Conservation (phyloP, 768 basidiomycete species). For the Lentinus brumalis region DNA sequence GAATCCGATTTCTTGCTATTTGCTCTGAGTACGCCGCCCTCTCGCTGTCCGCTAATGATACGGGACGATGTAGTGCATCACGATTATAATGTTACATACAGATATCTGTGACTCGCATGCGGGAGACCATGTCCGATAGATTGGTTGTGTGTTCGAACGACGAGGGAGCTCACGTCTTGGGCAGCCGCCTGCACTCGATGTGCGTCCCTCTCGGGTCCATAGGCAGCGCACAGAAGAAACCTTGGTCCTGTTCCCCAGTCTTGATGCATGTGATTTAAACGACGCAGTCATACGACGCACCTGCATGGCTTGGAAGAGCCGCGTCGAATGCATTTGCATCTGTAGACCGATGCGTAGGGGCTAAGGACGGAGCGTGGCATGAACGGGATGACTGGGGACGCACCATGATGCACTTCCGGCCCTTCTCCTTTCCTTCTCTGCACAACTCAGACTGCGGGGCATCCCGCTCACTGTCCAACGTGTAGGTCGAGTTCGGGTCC, state of each 20-base stretch:
- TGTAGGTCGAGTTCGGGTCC: slow-evolving; percentile 53
- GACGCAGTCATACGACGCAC: slow-evolving; percentile 32
- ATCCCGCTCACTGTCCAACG: slow-evolving; percentile 63
- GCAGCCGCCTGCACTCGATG: slow-evolving; percentile 71
- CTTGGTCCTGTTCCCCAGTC: slow-evolving; percentile 46
- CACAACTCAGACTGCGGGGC: slow-evolving; percentile 62
- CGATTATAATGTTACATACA: slow-evolving; percentile 2
- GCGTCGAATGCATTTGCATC: slow-evolving; percentile 64
- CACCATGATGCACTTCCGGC: slow-evolving; percentile 59
- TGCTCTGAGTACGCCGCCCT: slow-evolving; percentile 8
- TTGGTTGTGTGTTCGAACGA: background rate
- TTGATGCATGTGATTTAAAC: background rate
- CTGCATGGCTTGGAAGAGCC: slow-evolving; percentile 74
- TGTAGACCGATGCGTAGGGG: slow-evolving; percentile 25
- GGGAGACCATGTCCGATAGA: background rate
- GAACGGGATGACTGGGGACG: slow-evolving; percentile 22
- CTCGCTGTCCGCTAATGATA: background rate
- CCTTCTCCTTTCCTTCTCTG: slow-evolving; percentile 44
- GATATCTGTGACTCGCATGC: background rate
- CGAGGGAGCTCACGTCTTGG: slow-evolving; percentile 33
- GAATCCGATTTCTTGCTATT: background rate
- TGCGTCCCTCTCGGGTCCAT: slow-evolving; percentile 66
- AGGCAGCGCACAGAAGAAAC: slow-evolving; percentile 70
- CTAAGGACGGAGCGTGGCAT: background rate
- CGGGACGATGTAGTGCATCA: background rate